These are phyloP conservation scores for Pyrenula aspistea DNA, from an alignment of 495 filamentous ascomycete genomes.

Conservation along the genomic window DNA sequence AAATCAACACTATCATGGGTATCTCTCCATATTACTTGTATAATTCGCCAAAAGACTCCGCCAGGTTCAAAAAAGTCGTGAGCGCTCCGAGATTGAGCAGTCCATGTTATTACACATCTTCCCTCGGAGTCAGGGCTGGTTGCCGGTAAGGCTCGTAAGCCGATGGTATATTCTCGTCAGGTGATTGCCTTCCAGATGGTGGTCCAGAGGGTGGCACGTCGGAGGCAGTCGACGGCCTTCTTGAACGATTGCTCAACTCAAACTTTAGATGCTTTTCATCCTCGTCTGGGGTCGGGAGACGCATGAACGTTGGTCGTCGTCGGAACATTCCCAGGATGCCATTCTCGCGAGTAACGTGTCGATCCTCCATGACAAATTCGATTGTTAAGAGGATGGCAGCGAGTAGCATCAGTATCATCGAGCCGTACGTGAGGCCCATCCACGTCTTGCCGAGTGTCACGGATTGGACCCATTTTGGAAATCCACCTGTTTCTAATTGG, in stretches of 20 bases:
- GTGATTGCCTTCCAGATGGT: not conserved
- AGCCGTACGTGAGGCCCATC: not conserved
- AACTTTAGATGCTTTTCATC: not conserved
- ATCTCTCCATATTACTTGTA: too few relatives aligned
- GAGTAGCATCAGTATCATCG: not conserved
- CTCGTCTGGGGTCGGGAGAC: not conserved
- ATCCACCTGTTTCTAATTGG: not conserved
- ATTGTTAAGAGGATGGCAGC: not conserved
- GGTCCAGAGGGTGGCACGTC: not conserved
- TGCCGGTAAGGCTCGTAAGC: not conserved
- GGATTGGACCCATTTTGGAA: not conserved
- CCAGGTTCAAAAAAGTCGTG: too few relatives aligned
- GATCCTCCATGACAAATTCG: not conserved
- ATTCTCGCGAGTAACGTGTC: not conserved
- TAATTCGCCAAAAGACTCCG: too few relatives aligned
- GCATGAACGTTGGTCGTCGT: not conserved
- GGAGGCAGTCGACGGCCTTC: not conserved
- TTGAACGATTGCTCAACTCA: not conserved
- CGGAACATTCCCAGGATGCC: not conserved
- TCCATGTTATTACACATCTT: not conserved
- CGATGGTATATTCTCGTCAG: not conserved
- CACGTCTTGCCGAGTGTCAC: not conserved
- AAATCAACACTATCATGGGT: too few relatives aligned
- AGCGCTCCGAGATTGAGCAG: too few relatives aligned
- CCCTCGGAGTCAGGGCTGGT: not conserved